Evolutionary conservation across 2,329 filamentous ascomycete genomes (phyloP).

Genomic region (Ascochyta pisi): DNA sequence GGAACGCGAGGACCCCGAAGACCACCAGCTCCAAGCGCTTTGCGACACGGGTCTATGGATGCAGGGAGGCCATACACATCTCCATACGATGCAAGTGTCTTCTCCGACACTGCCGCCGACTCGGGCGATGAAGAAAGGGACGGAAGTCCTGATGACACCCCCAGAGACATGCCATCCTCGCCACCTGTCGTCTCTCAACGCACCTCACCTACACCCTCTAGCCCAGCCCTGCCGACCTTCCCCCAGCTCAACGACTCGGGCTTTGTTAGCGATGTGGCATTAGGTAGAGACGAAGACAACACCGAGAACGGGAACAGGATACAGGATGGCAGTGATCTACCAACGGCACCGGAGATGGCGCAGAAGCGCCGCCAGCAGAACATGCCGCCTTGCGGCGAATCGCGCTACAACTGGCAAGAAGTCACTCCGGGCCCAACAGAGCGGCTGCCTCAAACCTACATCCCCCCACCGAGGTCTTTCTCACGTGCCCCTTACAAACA

Average conservation of each 20-base stretch:
- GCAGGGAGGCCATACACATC: constrained; percentile 39
- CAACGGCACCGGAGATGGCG: constrained; percentile 19
- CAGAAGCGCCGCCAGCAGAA: constrained; percentile 14
- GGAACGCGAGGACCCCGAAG: constrained; percentile 39
- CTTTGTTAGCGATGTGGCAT: constrained; percentile 80
- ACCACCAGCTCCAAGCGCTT: constrained; percentile 53
- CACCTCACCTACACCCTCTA: constrained; percentile 74
- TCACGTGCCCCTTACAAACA: constrained; percentile 23
- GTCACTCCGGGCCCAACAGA: constrained; percentile 38
- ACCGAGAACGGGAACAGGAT: constrained; percentile 49
- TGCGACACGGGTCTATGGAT: constrained; percentile 69
- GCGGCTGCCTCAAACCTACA: constrained; percentile 36
- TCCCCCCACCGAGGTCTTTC: constrained; percentile 30
- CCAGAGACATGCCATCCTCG: constrained; percentile 85
- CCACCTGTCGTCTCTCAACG: constrained; percentile 74
- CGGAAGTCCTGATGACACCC: constrained; percentile 63
- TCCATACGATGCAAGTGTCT: constrained; percentile 41
- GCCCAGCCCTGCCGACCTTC: constrained; percentile 71
- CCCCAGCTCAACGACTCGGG: constrained; percentile 71
- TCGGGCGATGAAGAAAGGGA: constrained; percentile 59
- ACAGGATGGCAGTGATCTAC: constrained; percentile 31
- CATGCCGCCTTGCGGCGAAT: constrained; percentile 21
- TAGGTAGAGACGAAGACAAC: constrained; percentile 71
- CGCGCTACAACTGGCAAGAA: constrained; percentile 38
- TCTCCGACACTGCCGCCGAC: constrained; percentile 53